Conservation (phyloP, 495 filamentous ascomycete species). For the Penicillium angulare region DNA sequence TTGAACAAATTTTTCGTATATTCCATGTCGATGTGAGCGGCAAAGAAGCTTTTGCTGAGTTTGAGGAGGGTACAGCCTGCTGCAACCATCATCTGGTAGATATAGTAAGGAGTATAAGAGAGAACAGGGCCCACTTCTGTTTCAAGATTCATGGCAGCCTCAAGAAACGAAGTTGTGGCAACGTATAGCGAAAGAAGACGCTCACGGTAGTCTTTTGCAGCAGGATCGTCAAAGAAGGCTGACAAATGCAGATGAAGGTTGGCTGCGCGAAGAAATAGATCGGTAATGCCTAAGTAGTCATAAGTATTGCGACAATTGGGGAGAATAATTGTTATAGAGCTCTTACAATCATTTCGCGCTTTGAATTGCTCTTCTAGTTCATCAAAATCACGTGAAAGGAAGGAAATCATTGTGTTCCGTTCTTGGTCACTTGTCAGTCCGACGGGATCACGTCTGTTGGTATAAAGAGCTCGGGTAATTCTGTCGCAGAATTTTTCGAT, state of each 20-base stretch:
- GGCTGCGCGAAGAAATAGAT: conserved; percentile 74
- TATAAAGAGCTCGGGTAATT: conserved; percentile 82
- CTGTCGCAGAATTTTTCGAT: conserved; percentile 85
- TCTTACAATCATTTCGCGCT: conserved; percentile 44
- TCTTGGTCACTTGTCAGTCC: conserved; percentile 71
- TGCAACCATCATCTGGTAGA: conserved; percentile 90
- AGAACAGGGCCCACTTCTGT: conserved; percentile 52
- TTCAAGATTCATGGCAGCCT: conserved; percentile 64
- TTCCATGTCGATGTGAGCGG: conserved; percentile 64
- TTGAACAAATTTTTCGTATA: conserved; percentile 75
- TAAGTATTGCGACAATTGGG: conserved; percentile 19
- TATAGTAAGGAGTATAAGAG: conserved; percentile 76
- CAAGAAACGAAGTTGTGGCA: conserved; percentile 72
- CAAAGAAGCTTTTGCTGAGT: conserved; percentile 80
- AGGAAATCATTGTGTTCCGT: conserved; percentile 62
- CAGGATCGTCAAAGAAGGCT: conserved; percentile 83
- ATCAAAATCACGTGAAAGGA: conserved; percentile 51
- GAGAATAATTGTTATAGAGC: background rate
- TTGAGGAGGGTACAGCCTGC: conserved; percentile 83
- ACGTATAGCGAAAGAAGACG: conserved; percentile 77
- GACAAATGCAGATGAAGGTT: conserved; percentile 80
- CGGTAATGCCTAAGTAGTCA: conserved; percentile 54
- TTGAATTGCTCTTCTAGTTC: conserved; percentile 50
- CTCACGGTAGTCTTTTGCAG: conserved; percentile 68
- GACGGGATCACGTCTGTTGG: conserved; percentile 70